Evolutionary conservation across 1,139 yeast species (phyloP).

Genomic region (Taphrina deformans): DNA sequence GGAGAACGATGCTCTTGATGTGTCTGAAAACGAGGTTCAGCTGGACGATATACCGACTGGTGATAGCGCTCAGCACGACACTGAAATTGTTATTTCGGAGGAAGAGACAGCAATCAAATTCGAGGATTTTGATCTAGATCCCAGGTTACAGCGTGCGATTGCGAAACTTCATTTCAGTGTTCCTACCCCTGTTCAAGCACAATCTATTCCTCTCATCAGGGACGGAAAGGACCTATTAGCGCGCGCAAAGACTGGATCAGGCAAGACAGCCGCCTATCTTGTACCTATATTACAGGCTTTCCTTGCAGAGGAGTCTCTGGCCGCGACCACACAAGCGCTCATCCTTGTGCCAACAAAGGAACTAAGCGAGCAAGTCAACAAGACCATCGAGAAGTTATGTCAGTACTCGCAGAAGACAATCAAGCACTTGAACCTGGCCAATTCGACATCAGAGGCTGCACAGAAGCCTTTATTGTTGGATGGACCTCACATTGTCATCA

Average conservation of each 20-base stretch:
- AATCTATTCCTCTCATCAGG: conserved; percentile 87
- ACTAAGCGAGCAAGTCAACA: conserved; percentile 76
- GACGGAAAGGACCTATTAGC: conserved; percentile 86
- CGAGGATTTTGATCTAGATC: conserved; percentile 55
- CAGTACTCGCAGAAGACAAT: conserved; percentile 69
- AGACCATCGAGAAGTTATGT: conserved; percentile 66
- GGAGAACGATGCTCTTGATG: background rate
- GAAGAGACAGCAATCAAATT: conserved; percentile 21
- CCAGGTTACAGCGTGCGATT: conserved; percentile 80
- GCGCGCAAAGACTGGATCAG: conserved; percentile 86
- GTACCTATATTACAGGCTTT: conserved; percentile 75
- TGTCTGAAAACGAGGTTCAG: background rate
- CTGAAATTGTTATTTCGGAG: conserved; percentile 1
- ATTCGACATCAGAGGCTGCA: conserved; percentile 70
- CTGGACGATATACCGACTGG: conserved; percentile 1
- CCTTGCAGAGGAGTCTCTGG: conserved; percentile 46
- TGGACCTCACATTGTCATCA: conserved; percentile 74
- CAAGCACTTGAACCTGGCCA: conserved; percentile 70
- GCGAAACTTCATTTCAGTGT: conserved; percentile 70
- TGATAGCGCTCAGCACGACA: background rate
- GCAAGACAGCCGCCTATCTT: conserved; percentile 82
- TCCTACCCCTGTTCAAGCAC: conserved; percentile 88
- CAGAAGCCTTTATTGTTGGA: conserved; percentile 66
- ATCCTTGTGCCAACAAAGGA: conserved; percentile 84
- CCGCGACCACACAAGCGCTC: conserved; percentile 51